A percentile compares a stretch with the other conserved stretches of the same genome.
phyloP scores from a whole-genome alignment of 495 filamentous ascomycete species.

The Talaromyces liani region DNA sequence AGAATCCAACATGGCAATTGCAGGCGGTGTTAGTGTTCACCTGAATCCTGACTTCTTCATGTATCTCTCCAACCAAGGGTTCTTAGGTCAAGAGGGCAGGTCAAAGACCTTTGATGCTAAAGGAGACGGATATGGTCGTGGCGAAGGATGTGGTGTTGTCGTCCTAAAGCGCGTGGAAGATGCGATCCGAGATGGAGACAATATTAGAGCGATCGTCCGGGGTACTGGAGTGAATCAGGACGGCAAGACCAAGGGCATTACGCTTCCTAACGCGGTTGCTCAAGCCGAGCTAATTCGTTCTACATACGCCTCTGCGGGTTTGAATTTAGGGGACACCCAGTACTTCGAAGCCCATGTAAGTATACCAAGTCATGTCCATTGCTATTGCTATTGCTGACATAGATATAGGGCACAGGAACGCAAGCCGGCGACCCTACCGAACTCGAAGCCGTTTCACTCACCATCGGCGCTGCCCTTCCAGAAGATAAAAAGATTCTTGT shows the following conservation, averaged over 20 bases:
- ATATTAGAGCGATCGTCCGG: constrained; percentile 24
- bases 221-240: constrained; percentile 25
- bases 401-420: constrained; percentile 37
- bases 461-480: neutral
- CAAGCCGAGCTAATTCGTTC: constrained; percentile 21
- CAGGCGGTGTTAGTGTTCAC: no score
- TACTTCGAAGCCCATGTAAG: constrained; percentile 19
- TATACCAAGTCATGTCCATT: neutral
- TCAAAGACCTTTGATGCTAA: constrained; percentile 16
- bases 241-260: constrained; percentile 20
- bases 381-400: neutral
- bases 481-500: constrained; percentile 19
- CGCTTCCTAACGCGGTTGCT: constrained; percentile 21
- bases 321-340: constrained; percentile 22
- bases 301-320: constrained; percentile 21
- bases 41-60: no score
- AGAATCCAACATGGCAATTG: no score
- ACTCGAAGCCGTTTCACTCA: constrained; percentile 14
- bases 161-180: constrained; percentile 29
- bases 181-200: constrained; percentile 22
- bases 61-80: no score
- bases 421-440: constrained; percentile 25
- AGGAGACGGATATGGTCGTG: constrained; percentile 41
- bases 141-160: constrained; percentile 34
- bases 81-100: no score